phyloP scores from a whole-genome alignment of 306 rosid genomes.

The Citrullus mucosospermus region DNA sequence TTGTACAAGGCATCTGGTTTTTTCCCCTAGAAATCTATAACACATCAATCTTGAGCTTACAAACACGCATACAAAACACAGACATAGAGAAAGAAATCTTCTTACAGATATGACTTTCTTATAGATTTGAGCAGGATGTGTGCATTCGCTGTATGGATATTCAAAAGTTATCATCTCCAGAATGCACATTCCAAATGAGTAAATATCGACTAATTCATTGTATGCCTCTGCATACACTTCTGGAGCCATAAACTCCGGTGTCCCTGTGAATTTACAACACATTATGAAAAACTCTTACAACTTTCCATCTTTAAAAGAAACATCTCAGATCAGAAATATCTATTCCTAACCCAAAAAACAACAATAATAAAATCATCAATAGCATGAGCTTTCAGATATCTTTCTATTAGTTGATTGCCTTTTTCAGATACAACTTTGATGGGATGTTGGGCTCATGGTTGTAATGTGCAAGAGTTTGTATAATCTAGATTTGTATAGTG shows the following conservation, averaged over 20 bases:
- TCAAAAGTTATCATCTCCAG: slow-evolving; percentile 93
- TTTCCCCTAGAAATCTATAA: slow-evolving; percentile 51
- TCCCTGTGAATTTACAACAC: slow-evolving; percentile 33
- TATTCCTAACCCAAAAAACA: neutral
- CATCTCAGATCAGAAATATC: neutral
- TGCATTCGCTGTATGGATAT: slow-evolving; percentile 93
- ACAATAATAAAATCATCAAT: neutral
- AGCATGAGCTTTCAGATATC: neutral
- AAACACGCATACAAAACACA: neutral
- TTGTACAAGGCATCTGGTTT: slow-evolving; percentile 83
- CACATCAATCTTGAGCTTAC: slow-evolving; percentile 5
- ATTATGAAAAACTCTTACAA: neutral
- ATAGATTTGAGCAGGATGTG: slow-evolving; percentile 93
- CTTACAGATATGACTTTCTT: slow-evolving; percentile 94
- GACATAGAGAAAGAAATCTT: slow-evolving; percentile 4
- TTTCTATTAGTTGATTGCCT: neutral
- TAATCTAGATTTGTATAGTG: neutral
- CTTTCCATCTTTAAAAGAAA: neutral
- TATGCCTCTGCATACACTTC: slow-evolving; percentile 89
- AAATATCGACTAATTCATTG: slow-evolving; percentile 84
- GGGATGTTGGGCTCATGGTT: neutral
- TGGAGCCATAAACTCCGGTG: slow-evolving; percentile 98
- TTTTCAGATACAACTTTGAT: neutral
- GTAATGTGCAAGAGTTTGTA: neutral
- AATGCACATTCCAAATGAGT: slow-evolving; percentile 94